These are phyloP conservation scores for Lachnellula willkommii DNA, from an alignment of 2,329 filamentous ascomycete genomes.

Conservation along the genomic window DNA sequence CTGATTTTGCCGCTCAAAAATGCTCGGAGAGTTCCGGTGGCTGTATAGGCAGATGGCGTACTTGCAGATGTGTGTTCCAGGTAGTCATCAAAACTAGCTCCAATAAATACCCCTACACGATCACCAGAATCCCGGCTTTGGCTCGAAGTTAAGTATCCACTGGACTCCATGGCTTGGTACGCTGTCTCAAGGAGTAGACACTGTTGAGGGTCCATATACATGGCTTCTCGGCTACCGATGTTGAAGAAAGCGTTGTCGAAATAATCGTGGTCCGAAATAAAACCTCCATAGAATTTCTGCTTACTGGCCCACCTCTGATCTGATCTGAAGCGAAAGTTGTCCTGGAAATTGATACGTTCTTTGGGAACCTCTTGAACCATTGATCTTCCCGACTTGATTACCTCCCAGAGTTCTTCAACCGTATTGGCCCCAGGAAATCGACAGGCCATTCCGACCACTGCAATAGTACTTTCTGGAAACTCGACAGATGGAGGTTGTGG, in stretches of 20 bases:
- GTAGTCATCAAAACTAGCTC: background rate
- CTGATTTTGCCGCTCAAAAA: conserved; percentile 2
- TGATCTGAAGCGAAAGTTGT: background rate
- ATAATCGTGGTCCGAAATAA: conserved; percentile 7
- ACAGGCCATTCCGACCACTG: conserved; percentile 47
- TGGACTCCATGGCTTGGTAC: conserved; percentile 8
- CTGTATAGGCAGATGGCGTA: conserved; percentile 1
- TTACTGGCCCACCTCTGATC: conserved; percentile 1
- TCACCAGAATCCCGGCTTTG: background rate
- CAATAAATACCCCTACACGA: conserved; percentile 2
- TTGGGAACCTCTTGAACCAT: conserved; percentile 24
- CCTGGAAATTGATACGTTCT: conserved; percentile 9
- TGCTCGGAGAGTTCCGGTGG: conserved; percentile 2
- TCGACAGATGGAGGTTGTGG: background rate
- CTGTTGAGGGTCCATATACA: conserved; percentile 22
- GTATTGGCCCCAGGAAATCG: conserved; percentile 46
- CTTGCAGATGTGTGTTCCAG: background rate
- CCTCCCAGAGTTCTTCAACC: conserved; percentile 64
- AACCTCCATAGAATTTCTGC: conserved; percentile 3
- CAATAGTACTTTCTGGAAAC: conserved; percentile 32
- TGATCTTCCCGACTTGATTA: conserved; percentile 51
- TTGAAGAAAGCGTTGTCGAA: conserved; percentile 16
- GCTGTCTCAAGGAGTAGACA: conserved; percentile 6
- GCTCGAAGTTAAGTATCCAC: background rate
- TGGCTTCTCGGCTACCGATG: conserved; percentile 11